phyloP scores from a whole-genome alignment of 768 basidiomycete genomes.

The Phlebiopsis gigantea region DNA sequence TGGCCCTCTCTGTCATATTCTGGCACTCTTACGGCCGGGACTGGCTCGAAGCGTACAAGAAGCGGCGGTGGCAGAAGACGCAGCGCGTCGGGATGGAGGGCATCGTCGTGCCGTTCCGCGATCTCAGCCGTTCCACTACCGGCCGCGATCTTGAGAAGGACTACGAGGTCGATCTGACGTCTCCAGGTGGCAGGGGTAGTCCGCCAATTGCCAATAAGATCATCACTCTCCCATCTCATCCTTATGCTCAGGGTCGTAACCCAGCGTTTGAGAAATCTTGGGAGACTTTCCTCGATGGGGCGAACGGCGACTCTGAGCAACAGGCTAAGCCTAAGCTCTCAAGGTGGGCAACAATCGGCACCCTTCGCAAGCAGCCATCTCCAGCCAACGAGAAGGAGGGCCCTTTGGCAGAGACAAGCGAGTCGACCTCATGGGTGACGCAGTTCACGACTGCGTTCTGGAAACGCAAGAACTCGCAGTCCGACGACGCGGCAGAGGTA shows the following conservation, averaged over 20 bases:
- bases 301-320: background rate
- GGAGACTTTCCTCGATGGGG: slow-evolving; percentile 12
- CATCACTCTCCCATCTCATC: background rate
- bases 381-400: slow-evolving; percentile 21
- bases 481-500: slow-evolving; percentile 9
- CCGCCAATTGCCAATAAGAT: slow-evolving; percentile 4
- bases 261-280: slow-evolving; percentile 12
- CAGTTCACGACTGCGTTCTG: slow-evolving; percentile 15
- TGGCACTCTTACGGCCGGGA: slow-evolving; percentile 64
- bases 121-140: background rate
- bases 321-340: background rate
- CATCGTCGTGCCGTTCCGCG: slow-evolving; percentile 27
- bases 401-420: slow-evolving; percentile 20
- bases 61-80: slow-evolving; percentile 45
- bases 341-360: slow-evolving; percentile 14
- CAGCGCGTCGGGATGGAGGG: slow-evolving; percentile 46
- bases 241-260: slow-evolving; percentile 2
- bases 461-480: slow-evolving; percentile 11
- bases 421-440: slow-evolving; percentile 26
- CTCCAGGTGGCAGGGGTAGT: background rate
- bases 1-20: slow-evolving; percentile 64
- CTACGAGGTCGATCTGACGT: background rate
- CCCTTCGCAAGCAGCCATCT: slow-evolving; percentile 36
- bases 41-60: slow-evolving; percentile 41
- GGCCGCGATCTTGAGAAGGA: slow-evolving; percentile 5